These are phyloP conservation scores for Cercospora sesami DNA, from an alignment of 2,329 filamentous ascomycete species.

Conservation along the genomic window DNA sequence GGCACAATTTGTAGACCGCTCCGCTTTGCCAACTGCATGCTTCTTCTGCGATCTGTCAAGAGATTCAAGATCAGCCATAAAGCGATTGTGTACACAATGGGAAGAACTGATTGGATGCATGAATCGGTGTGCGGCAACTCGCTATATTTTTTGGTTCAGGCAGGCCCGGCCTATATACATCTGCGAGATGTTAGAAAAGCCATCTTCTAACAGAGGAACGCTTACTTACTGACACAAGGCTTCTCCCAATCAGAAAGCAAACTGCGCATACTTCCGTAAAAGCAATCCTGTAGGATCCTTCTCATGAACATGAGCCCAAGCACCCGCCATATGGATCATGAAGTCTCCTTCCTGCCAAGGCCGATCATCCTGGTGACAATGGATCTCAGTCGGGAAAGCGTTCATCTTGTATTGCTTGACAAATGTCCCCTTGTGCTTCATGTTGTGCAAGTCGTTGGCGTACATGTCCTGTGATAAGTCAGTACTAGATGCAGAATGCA, in stretches of 20 bases:
- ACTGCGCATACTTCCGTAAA: conserved; percentile 41
- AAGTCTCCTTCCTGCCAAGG: conserved; percentile 14
- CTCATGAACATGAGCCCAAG: conserved; percentile 39
- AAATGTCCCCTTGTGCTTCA: conserved; percentile 14
- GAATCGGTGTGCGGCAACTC: not conserved
- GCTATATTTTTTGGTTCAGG: not conserved
- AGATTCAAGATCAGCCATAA: not conserved
- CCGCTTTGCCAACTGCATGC: not conserved
- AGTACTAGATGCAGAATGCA: not conserved
- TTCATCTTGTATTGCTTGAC: conserved; percentile 44
- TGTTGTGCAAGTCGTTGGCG: conserved; percentile 1
- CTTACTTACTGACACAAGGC: not conserved
- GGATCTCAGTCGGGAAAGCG: conserved; percentile 36
- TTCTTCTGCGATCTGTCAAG: not conserved
- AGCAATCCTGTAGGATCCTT: conserved; percentile 41
- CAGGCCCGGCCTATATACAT: not conserved
- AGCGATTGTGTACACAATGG: not conserved
- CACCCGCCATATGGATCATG: conserved; percentile 46
- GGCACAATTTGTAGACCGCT: not conserved
- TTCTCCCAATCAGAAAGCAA: not conserved
- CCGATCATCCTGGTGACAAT: conserved; percentile 14
- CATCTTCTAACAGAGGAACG: not conserved
- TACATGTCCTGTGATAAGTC: conserved; percentile 38
- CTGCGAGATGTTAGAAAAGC: not conserved
- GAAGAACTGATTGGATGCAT: not conserved